Evolutionary conservation across 1,284 basidiomycete genomes (phyloP).

Genomic region (Exobasidium cylindrosporum): DNA sequence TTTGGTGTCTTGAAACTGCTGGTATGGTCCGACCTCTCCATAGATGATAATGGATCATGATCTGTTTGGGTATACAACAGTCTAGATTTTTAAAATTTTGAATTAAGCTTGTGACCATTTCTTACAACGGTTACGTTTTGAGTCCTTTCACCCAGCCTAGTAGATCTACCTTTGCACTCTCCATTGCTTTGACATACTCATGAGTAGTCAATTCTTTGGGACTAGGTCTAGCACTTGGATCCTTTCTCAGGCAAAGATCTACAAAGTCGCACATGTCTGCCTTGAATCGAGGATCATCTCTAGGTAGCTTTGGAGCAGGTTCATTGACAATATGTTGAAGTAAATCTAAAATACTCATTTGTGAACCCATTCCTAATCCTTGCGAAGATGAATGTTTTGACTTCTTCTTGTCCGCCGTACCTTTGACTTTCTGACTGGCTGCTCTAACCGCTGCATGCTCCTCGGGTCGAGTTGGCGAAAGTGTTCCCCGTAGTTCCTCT

Average conservation of each 20-base stretch:
- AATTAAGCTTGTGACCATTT: too few relatives aligned
- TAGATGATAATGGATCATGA: too few relatives aligned
- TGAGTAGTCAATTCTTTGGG: conserved; percentile 48
- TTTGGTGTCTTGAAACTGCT: too few relatives aligned
- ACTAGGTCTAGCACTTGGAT: conserved; percentile 40
- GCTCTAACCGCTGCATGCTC: conserved; percentile 7
- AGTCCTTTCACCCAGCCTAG: conserved; percentile 8
- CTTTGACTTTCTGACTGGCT: conserved; percentile 15
- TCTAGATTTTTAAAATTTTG: too few relatives aligned
- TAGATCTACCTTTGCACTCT: conserved; percentile 4
- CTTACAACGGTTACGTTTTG: not conserved
- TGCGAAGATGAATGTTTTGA: not conserved
- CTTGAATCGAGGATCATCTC: conserved; percentile 29
- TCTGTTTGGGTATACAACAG: too few relatives aligned
- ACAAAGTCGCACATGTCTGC: conserved; percentile 45
- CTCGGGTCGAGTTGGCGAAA: conserved; percentile 39
- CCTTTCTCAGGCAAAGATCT: conserved; percentile 47
- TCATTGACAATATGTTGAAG: conserved; percentile 92
- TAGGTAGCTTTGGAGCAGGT: conserved; percentile 43
- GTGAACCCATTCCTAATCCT: conserved; percentile 85
- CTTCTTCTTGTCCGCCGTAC: conserved; percentile 58
- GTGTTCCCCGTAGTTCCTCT: conserved; percentile 39
- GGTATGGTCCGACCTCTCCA: too few relatives aligned
- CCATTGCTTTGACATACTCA: conserved; percentile 5
- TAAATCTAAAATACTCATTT: conserved; percentile 94